Percentiles rank a stretch among this genome's conserved stretches.
Conservation (phyloP, 345 rosid genomes). For the Jatropha curcas region DNA sequence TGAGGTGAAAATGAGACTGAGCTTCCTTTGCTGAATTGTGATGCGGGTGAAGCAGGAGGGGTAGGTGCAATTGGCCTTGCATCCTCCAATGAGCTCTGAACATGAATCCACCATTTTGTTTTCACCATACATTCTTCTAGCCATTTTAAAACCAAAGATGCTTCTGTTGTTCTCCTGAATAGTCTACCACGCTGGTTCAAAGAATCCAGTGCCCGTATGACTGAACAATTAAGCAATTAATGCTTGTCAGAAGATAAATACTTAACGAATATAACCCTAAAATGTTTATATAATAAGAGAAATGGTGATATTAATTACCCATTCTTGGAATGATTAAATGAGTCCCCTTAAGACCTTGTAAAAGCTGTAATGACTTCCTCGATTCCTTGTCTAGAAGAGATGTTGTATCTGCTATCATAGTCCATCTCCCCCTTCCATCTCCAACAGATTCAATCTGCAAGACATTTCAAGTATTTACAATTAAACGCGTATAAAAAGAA, state of each 20-base stretch:
- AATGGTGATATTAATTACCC: slow-evolving; percentile 44
- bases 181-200: slow-evolving; percentile 51
- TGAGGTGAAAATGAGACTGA: slow-evolving; percentile 36
- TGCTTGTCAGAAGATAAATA: background rate
- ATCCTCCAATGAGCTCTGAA: slow-evolving; percentile 67
- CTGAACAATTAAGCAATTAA: slow-evolving; percentile 34
- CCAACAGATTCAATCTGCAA: slow-evolving; percentile 47
- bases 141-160: slow-evolving; percentile 69
- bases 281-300: background rate
- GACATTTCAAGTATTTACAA: background rate
- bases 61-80: slow-evolving; percentile 51
- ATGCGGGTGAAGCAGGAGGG: slow-evolving; percentile 68
- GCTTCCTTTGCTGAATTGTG: slow-evolving; percentile 34
- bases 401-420: slow-evolving; percentile 66
- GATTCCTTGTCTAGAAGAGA: slow-evolving; percentile 69
- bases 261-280: background rate
- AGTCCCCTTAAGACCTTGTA: slow-evolving; percentile 88
- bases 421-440: slow-evolving; percentile 60
- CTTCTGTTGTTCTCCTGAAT: slow-evolving; percentile 55
- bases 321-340: slow-evolving; percentile 65
- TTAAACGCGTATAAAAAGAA: background rate
- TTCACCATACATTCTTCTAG: slow-evolving; percentile 66
- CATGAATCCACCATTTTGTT: slow-evolving; percentile 79
- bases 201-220: slow-evolving; percentile 69
- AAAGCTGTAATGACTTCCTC: slow-evolving; percentile 66